Percentiles rank a stretch among this genome's conserved stretches.
Evolutionary conservation across 192 early-diverging fungal species (phyloP).

Genomic region (Linnemannia elongata): DNA sequence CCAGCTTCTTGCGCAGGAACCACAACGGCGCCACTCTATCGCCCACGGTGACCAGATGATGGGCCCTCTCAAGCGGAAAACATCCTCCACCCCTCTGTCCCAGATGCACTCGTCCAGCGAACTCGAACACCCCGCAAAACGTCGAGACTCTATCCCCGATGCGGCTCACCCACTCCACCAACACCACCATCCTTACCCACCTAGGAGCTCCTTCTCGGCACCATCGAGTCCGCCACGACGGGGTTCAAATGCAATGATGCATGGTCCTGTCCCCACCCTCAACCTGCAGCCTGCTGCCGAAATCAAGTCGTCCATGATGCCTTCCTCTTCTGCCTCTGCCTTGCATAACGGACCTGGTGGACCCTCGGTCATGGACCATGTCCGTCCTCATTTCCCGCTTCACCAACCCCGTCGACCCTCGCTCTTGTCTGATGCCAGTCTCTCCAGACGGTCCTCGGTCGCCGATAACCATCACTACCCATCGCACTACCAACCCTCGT

Average conservation of each 20-base stretch:
- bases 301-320: conserved; percentile 42
- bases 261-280: conserved; percentile 36
- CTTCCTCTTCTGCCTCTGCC: conserved; percentile 3
- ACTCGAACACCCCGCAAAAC: conserved; percentile 45
- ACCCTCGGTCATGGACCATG: conserved; percentile 30
- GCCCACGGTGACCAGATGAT: conserved; percentile 38
- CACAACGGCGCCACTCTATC: conserved; percentile 54
- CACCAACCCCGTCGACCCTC: conserved; percentile 54
- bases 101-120: conserved; percentile 45
- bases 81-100: conserved; percentile 47
- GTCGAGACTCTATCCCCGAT: conserved; percentile 53
- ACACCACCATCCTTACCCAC: conserved; percentile 28
- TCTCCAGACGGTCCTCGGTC: conserved; percentile 46
- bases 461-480: conserved; percentile 47
- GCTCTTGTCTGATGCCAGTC: conserved; percentile 40
- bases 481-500: conserved; percentile 28
- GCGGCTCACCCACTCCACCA: conserved; percentile 18
- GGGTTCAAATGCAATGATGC: conserved; percentile 31
- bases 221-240: conserved; percentile 47
- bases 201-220: conserved; percentile 41
- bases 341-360: conserved; percentile 21
- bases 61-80: conserved; percentile 50
- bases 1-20: conserved; percentile 51
- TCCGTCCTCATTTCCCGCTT: conserved; percentile 36
- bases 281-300: conserved; percentile 56